A percentile compares a stretch with the other conserved stretches of the same genome.
These are phyloP conservation scores for Citrullus colocynthis DNA, from an alignment of 306 rosid species.

Conservation along the genomic window DNA sequence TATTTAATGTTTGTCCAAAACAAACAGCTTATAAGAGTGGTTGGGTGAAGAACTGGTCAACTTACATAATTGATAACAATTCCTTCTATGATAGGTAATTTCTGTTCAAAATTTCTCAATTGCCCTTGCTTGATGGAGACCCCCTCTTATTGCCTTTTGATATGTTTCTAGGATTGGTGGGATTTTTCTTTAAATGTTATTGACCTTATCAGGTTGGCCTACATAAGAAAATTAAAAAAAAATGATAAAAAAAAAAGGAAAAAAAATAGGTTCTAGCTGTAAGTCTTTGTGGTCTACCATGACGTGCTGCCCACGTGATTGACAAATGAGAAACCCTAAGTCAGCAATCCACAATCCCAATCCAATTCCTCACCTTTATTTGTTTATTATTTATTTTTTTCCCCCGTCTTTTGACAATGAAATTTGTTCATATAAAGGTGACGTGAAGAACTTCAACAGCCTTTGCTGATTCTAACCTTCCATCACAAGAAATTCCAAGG, in stretches of 20 bases:
- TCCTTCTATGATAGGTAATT: conserved; percentile 32
- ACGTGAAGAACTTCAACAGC: conserved; percentile 85
- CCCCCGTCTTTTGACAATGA: conserved; percentile 23
- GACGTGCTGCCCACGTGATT: conserved; percentile 85
- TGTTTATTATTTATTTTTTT: not conserved
- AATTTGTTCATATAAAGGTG: conserved; percentile 34
- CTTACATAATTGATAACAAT: conserved; percentile 24
- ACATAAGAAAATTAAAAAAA: not conserved
- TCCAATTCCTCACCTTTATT: conserved; percentile 4
- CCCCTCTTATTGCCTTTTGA: conserved; percentile 11
- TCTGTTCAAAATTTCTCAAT: not conserved
- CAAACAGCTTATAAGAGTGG: conserved; percentile 22
- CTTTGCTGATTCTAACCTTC: conserved; percentile 26
- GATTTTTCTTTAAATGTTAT: conserved; percentile 27
- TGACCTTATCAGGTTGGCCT: conserved; percentile 54
- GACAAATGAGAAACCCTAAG: conserved; percentile 47
- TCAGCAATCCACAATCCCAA: conserved; percentile 41
- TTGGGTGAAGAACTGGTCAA: conserved; percentile 52
- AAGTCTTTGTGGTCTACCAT: conserved; percentile 53
- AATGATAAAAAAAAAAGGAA: not conserved
- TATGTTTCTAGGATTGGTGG: not conserved
- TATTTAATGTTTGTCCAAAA: conserved; percentile 15
- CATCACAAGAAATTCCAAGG: conserved; percentile 51
- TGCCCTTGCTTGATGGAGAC: conserved; percentile 15
- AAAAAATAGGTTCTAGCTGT: conserved; percentile 10